Percentiles rank a stretch among this genome's conserved stretches.
Conservation (phyloP, 2,329 filamentous ascomycete genomes). For the Hymenoscyphus scutula region DNA sequence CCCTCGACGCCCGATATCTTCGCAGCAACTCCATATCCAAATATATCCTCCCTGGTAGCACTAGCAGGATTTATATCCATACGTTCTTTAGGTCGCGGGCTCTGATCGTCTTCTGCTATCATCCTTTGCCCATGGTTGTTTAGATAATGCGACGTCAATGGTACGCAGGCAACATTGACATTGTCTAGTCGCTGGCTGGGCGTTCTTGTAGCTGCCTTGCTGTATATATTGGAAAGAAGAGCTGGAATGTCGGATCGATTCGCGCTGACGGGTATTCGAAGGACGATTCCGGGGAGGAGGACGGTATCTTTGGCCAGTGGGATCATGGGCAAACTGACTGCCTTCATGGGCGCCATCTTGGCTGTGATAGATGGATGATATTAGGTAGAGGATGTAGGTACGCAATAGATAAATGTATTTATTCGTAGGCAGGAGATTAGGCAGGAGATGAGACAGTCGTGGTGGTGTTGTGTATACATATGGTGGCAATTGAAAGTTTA, state of each 20-base stretch:
- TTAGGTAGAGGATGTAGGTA: not conserved
- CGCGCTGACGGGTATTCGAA: conserved; percentile 77
- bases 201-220: conserved; percentile 67
- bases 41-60: conserved; percentile 71
- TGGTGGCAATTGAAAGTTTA: conserved; percentile 4
- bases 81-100: conserved; percentile 26
- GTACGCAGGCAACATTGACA: conserved; percentile 84
- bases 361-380: not conserved
- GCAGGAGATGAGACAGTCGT: not conserved
- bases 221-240: conserved; percentile 81
- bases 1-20: conserved; percentile 78
- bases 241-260: conserved; percentile 84
- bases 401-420: not conserved
- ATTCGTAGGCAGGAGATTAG: not conserved
- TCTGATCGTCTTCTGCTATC: conserved; percentile 61
- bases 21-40: conserved; percentile 76
- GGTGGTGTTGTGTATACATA: not conserved
- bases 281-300: conserved; percentile 79
- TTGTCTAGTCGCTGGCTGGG: conserved; percentile 61
- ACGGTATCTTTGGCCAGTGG: conserved; percentile 78
- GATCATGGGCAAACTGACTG: conserved; percentile 65
- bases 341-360: conserved; percentile 26
- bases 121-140: conserved; percentile 73
- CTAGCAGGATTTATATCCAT: conserved; percentile 54
- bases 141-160: conserved; percentile 73